Evolutionary conservation across 345 rosid genomes (phyloP).

Genomic region (Camelina laxa): DNA sequence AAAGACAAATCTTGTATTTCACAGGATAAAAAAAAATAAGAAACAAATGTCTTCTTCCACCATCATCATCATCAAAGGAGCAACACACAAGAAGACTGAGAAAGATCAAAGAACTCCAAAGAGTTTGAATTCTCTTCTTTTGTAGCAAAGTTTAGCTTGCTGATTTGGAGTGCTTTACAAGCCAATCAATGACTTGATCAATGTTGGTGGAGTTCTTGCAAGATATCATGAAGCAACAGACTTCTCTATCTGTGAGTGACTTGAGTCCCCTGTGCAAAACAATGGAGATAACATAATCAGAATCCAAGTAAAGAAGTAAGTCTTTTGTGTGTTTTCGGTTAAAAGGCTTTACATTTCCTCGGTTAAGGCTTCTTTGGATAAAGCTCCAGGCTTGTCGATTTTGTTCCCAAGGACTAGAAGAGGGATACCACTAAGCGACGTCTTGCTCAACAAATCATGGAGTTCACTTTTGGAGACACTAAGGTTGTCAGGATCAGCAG

Average conservation of each 20-base stretch:
- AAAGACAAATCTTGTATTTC: slow-evolving; percentile 33
- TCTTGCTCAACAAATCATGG: slow-evolving; percentile 79
- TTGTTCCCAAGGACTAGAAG: slow-evolving; percentile 88
- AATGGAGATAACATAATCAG: not conserved
- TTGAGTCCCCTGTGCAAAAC: slow-evolving; percentile 66
- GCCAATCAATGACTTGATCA: slow-evolving; percentile 91
- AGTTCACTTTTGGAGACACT: slow-evolving; percentile 85
- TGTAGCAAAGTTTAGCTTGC: slow-evolving; percentile 45
- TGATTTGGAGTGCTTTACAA: slow-evolving; percentile 86
- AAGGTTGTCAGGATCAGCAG: slow-evolving; percentile 84
- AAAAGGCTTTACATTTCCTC: slow-evolving; percentile 71
- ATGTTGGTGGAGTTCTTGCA: slow-evolving; percentile 94
- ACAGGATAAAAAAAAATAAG: slow-evolving; percentile 1
- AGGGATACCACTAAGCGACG: slow-evolving; percentile 84
- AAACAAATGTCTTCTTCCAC: slow-evolving; percentile 34
- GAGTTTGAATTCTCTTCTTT: slow-evolving; percentile 3
- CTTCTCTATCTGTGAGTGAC: slow-evolving; percentile 80
- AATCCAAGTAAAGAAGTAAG: not conserved
- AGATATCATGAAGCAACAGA: slow-evolving; percentile 92
- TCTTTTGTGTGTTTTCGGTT: not conserved
- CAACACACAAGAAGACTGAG: slow-evolving; percentile 40
- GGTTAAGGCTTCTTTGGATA: slow-evolving; percentile 77
- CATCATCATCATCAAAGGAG: slow-evolving; percentile 28
- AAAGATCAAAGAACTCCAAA: slow-evolving; percentile 36
- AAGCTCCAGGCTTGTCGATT: slow-evolving; percentile 87